Evolutionary conservation across 2,329 filamentous ascomycete species (phyloP).

Genomic region (Colletotrichum musicola): DNA sequence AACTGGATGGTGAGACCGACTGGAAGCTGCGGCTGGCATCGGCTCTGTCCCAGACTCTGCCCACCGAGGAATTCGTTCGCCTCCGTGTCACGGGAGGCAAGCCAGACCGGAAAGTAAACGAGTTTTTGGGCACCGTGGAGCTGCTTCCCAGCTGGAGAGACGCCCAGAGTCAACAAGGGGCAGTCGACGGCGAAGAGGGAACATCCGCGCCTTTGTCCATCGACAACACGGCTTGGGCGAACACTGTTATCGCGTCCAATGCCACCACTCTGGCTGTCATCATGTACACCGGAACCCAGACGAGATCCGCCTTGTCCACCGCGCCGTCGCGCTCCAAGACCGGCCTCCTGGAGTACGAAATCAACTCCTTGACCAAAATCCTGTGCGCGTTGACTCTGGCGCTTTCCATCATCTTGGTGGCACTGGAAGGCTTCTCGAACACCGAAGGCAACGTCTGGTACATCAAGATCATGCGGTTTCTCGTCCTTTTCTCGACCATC

Average conservation of each 20-base stretch:
- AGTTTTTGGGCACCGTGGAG: constrained; percentile 92
- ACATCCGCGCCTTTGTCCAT: constrained; percentile 84
- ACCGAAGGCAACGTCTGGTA: constrained; percentile 84
- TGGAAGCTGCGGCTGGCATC: constrained; percentile 96
- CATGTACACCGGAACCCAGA: constrained; percentile 94
- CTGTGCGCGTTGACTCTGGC: constrained; percentile 89
- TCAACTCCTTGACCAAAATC: constrained; percentile 97
- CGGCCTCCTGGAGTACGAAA: constrained; percentile 93
- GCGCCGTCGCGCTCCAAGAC: constrained; percentile 93
- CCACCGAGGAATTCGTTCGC: constrained; percentile 77
- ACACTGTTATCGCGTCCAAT: constrained; percentile 95
- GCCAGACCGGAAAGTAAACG: constrained; percentile 93
- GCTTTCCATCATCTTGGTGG: constrained; percentile 89
- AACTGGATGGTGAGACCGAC: constrained; percentile 97
- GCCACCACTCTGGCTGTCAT: constrained; percentile 90
- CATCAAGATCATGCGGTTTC: constrained; percentile 96
- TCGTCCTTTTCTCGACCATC: constrained; percentile 99
- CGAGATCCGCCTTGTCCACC: constrained; percentile 92
- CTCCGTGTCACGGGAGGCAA: constrained; percentile 84
- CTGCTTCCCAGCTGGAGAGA: constrained; percentile 69
- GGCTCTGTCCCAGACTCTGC: constrained; percentile 83
- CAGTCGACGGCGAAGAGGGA: constrained; percentile 50
- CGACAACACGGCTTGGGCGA: constrained; percentile 98
- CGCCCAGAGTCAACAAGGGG: constrained; percentile 58
- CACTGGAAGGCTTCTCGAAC: constrained; percentile 82